phyloP scores from a whole-genome alignment of 2,329 filamentous ascomycete genomes.

The Cercospora nicotianae region DNA sequence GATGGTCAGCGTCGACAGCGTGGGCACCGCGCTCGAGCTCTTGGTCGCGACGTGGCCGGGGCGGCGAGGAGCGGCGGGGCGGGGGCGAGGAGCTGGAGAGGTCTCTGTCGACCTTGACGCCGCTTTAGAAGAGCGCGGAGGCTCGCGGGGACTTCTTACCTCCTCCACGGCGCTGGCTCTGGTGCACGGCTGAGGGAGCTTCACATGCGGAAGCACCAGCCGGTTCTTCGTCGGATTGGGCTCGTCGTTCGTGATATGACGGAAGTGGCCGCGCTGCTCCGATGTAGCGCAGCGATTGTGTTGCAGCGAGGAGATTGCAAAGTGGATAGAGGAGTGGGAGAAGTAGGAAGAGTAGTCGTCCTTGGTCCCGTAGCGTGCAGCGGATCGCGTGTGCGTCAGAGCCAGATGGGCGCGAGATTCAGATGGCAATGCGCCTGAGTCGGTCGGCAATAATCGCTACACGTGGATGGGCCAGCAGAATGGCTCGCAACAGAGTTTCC shows the following conservation, averaged over 20 bases:
- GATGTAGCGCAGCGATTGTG: neutral
- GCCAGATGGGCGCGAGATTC: neutral
- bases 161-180: conserved; percentile 16
- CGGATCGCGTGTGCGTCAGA: neutral
- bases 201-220: conserved; percentile 24
- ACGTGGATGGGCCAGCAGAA: conserved; percentile 1
- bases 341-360: neutral
- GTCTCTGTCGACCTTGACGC: conserved; percentile 10
- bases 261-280: conserved; percentile 1
- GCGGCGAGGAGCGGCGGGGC: conserved; percentile 20
- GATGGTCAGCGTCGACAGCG: conserved; percentile 40
- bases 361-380: neutral
- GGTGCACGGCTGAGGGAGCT: conserved; percentile 15
- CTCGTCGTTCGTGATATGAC: conserved; percentile 10
- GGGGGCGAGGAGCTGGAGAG: neutral
- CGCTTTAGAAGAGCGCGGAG: conserved; percentile 17
- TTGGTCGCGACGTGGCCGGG: conserved; percentile 40
- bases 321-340: neutral
- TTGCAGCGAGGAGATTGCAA: neutral
- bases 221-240: conserved; percentile 19
- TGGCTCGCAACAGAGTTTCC: conserved; percentile 1
- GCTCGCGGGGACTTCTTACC: conserved; percentile 19
- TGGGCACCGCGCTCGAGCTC: conserved; percentile 47
- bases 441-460: conserved; percentile 1
- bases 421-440: neutral